A percentile compares a stretch with the other conserved stretches of the same genome.
These are phyloP conservation scores for Hibiscus trionum DNA, from an alignment of 345 rosid species.

Conservation along the genomic window DNA sequence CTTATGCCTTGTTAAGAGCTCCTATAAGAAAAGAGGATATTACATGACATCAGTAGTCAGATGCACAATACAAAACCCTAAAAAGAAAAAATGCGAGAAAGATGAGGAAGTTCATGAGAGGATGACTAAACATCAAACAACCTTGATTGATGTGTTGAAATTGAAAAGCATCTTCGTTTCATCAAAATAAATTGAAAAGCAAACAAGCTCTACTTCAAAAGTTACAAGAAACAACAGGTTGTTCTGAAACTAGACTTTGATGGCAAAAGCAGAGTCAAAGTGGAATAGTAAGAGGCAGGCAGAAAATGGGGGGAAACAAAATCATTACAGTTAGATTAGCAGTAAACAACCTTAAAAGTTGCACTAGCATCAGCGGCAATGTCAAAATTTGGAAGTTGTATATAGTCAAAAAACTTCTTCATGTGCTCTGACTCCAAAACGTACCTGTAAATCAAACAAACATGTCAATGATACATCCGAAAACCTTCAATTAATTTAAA, in stretches of 20 bases:
- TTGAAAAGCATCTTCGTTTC: background rate
- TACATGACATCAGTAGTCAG: conserved; percentile 13
- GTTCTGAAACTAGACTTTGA: background rate
- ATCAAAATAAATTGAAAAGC: background rate
- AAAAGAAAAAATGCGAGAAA: background rate
- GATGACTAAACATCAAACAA: background rate
- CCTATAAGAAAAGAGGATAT: conserved; percentile 40
- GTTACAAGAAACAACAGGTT: background rate
- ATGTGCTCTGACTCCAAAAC: conserved; percentile 79
- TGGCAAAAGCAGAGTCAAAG: background rate
- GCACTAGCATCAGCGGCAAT: conserved; percentile 99
- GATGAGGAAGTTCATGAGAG: conserved; percentile 1
- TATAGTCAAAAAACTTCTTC: conserved; percentile 86
- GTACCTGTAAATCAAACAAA: conserved; percentile 43
- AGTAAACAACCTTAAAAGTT: conserved; percentile 71
- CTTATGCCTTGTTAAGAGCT: conserved; percentile 89
- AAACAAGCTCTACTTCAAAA: background rate
- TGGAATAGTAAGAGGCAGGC: background rate
- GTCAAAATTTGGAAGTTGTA: conserved; percentile 94
- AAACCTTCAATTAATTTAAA: conserved; percentile 5
- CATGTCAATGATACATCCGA: background rate
- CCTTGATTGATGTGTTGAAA: background rate
- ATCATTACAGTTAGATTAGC: background rate
- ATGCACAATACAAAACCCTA: background rate
- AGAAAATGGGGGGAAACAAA: conserved; percentile 8